Evolutionary conservation across 2,329 filamentous ascomycete species (phyloP), one percentile per base, ranked within the genome.

Genomic region (Diaporthe humulicola): DNA sequence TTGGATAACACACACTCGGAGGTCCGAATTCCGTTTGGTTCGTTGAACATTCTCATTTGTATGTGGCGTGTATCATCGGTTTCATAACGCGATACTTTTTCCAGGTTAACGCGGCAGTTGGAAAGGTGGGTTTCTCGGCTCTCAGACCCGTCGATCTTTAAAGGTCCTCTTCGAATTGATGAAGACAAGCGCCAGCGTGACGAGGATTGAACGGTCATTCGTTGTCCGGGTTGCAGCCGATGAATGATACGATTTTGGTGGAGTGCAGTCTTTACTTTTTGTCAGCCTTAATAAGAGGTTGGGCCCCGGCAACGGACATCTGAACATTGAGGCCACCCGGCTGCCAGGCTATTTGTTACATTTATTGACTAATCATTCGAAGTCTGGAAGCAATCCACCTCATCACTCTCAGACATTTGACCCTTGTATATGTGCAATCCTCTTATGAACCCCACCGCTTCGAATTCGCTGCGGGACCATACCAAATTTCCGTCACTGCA

Each of bases 51-150:
- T 22, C 58, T 36, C 42, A n/a, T 22, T 33, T 52, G 30, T 25
- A 38, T 36, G 42, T 52, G 42, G 61, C 45, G 42, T 67, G 61
- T 67, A 2, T 52, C 61, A 67, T 67, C 30, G 61, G 42, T n/a
- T 50, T 36, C 22, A 33, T 33, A 17, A 50, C 17, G 33, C 30
- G 25, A 25, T 36, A 12, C 7, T 36, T 50, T 50, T 17, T 52
- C 61, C 14, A 25, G 61, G 45, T 50, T 14, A 38, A 19, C 28
- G 30, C 61, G 61, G 61, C 42, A 67, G 45, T 67, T 67, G 42
- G 8, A 12, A 50, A 50, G 30, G 30, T 50, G 12, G 30, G 25
- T 28, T 33, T 17, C 28, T 17, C 30, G 14, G 28, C 12, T 12
- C 19, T 9, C 40, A n/a, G 45, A 38, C 22, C 14, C 22, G 61